These are phyloP conservation scores for Penicillium coffeae DNA, from an alignment of 495 filamentous ascomycete species.

Conservation along the genomic window DNA sequence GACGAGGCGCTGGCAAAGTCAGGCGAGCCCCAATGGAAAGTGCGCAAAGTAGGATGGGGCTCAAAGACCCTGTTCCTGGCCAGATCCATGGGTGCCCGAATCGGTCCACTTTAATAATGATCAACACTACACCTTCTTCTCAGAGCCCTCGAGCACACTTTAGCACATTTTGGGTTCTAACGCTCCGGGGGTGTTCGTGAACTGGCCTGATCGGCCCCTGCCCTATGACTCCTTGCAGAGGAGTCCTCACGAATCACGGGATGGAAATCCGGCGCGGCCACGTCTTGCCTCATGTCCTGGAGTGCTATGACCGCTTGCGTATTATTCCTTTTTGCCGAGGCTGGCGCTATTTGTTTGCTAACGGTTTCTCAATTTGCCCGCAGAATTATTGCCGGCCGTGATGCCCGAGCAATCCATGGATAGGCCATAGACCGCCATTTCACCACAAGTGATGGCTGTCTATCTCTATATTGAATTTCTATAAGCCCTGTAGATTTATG, in stretches of 20 bases:
- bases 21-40: not conserved
- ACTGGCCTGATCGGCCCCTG: constrained; percentile 7
- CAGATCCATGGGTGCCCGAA: constrained; percentile 12
- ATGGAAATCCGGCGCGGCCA: not conserved
- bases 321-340: not conserved
- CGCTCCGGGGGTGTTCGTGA: constrained; percentile 11
- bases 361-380: not conserved
- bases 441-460: no score
- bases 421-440: not conserved
- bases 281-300: not conserved
- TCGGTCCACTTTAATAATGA: constrained; percentile 4
- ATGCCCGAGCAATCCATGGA: no score
- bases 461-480: no score
- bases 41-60: not conserved
- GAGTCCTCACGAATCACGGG: not conserved
- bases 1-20: not conserved
- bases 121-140: constrained; percentile 8
- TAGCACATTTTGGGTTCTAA: not conserved
- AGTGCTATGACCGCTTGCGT: not conserved
- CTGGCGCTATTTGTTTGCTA: not conserved
- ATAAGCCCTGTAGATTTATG: no score
- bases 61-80: constrained; percentile 17
- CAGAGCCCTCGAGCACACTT: constrained; percentile 1
- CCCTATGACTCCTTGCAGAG: not conserved
- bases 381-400: not conserved